Evolutionary conservation across 345 rosid genomes (phyloP), one percentile per base, ranked within the genome.

Genomic region (Aquilaria sinensis): DNA sequence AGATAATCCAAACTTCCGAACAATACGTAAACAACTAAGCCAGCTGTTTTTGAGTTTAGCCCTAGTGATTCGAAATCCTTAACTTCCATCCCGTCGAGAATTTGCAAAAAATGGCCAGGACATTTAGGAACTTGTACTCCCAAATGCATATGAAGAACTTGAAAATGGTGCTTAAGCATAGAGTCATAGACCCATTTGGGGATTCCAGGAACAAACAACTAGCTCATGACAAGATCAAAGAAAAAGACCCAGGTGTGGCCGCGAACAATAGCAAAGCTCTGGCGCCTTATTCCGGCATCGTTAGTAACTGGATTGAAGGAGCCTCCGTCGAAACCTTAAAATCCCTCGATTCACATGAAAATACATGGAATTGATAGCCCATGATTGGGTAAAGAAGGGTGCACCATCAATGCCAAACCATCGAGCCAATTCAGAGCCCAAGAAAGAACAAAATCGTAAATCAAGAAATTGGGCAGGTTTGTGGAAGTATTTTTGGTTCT

Each of bases 41-140:
- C 23, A 16, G 23, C 23, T 16, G 23, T 16, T 16, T 16, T 16
- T 16, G 23, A 16, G 23, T 16, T 16, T 16, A 16, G 23, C 23
- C 23, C 23, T 16, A 16, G 23, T 16, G 23, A 16, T 16, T 16
- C 0, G 23, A 16, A 12, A 56, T 85, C 84, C 5, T 50, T 64
- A 85, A 82, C 77, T 58, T 85, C 61, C 87, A 82, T 80, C 85
- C 83, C 72, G 14, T 62, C 71, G 7, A 72, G 46, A 6, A 76
- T 74, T 85, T 79, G 16, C 15, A 6, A 0, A 14, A 10, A 61
- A 33, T 33, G 8, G 47, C 14, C 16, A 53, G 32, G 37, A 32
- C 16, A 31, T 16, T 41, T 14, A 14, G 14, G 52, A 6, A 23
- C 41, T 60, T 29, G 3, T 12, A 16, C 23, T 16, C 0, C 23